These are phyloP conservation scores for Blastomyces gilchristii DNA, from an alignment of 2,329 filamentous ascomycete genomes.

Conservation along the genomic window DNA sequence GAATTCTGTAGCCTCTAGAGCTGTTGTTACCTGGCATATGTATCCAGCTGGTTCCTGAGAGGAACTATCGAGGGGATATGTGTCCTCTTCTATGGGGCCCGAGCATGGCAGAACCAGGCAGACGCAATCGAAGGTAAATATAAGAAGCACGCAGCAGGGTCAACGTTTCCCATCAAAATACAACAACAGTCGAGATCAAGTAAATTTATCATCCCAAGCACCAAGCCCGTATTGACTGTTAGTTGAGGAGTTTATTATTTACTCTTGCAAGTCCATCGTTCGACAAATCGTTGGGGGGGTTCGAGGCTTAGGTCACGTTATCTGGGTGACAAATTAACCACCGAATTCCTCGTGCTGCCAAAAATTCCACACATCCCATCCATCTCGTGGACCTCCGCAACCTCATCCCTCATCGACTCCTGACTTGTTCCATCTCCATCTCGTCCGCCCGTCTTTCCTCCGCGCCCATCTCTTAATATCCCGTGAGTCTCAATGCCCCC, in stretches of 20 bases:
- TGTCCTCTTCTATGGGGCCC: conserved; percentile 5
- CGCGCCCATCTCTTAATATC: neutral
- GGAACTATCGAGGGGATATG: neutral
- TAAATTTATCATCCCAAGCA: neutral
- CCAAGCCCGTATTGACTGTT: neutral
- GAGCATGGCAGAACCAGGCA: conserved; percentile 1
- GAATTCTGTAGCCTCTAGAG: conserved; percentile 9
- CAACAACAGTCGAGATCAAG: neutral
- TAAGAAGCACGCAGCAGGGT: neutral
- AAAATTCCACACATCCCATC: conserved; percentile 23
- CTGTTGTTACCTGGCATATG: neutral
- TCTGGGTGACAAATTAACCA: conserved; percentile 18
- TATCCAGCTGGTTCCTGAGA: neutral
- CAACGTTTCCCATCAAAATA: neutral
- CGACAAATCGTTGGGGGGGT: too few species aligned
- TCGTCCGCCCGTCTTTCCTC: conserved; percentile 8
- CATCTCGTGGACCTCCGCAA: conserved; percentile 12
- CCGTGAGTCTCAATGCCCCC: conserved; percentile 12
- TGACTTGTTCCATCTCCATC: conserved; percentile 8
- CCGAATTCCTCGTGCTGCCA: conserved; percentile 28
- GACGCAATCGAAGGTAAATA: neutral
- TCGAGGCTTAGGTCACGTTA: conserved; percentile 10
- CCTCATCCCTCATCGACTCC: neutral
- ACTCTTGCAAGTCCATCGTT: neutral
- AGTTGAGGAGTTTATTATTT: neutral